Conservation (phyloP, 352 stramenopile species). For the Aphanomyces astaci region DNA sequence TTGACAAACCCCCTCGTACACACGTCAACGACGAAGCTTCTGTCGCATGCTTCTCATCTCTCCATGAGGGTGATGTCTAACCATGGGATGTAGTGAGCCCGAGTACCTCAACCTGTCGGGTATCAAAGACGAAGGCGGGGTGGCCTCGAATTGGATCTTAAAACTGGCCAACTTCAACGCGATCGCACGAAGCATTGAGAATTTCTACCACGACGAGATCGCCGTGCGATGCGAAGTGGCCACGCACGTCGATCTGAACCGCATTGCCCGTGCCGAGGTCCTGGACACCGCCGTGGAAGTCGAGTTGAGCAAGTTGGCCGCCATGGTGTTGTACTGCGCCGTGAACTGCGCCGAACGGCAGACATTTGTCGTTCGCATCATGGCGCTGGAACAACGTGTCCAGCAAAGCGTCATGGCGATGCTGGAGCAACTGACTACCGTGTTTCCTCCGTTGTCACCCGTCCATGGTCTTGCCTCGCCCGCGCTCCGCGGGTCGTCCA, state of each 20-base stretch:
- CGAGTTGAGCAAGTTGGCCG: conserved; percentile 59
- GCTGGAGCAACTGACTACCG: conserved; percentile 61
- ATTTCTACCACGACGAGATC: conserved; percentile 77
- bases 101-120: conserved; percentile 74
- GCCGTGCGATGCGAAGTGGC: conserved; percentile 57
- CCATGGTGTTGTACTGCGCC: conserved; percentile 66
- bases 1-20: too few species aligned
- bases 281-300: conserved; percentile 66
- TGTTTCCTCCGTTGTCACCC: conserved; percentile 16
- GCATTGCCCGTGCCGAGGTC: conserved; percentile 32
- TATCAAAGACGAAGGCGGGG: conserved; percentile 47
- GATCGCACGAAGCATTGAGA: conserved; percentile 60
- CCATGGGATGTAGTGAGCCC: conserved; percentile 37
- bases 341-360: conserved; percentile 72
- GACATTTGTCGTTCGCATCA: conserved; percentile 80
- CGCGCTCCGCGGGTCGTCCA: not conserved
- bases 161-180: conserved; percentile 76
- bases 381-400: conserved; percentile 68
- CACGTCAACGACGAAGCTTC: not conserved
- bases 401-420: conserved; percentile 78
- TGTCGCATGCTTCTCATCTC: not conserved
- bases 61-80: not conserved
- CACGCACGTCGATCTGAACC: conserved; percentile 43
- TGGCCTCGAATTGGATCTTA: conserved; percentile 55
- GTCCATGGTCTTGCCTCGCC: not conserved